Evolutionary conservation across 441 rosid species (phyloP).

Genomic region (Erysimum pusillum): DNA sequence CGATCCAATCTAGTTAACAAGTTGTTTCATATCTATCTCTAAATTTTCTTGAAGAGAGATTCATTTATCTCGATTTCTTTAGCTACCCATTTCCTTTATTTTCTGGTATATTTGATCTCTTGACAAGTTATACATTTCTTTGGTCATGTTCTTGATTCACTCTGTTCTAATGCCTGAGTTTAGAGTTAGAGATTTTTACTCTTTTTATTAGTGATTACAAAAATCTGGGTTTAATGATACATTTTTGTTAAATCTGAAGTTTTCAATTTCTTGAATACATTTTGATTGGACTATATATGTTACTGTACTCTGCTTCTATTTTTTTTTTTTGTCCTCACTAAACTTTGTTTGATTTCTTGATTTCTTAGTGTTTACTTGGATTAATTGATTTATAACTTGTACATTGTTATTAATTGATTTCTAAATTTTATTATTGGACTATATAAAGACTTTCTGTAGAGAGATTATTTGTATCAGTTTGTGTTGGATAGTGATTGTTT

Average conservation of each 20-base stretch:
- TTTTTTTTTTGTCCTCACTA: not conserved
- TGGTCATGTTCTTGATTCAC: conserved; percentile 12
- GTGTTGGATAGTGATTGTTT: not conserved
- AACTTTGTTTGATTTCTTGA: conserved; percentile 31
- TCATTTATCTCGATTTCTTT: conserved; percentile 30
- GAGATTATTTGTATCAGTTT: conserved; percentile 13
- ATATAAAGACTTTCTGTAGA: too few species aligned
- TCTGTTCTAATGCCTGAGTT: not conserved
- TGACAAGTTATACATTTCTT: conserved; percentile 3
- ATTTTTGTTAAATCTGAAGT: conserved; percentile 17
- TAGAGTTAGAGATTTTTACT: not conserved
- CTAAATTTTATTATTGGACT: conserved; percentile 1
- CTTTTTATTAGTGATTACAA: not conserved
- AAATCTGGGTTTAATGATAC: not conserved
- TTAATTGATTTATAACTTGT: not conserved
- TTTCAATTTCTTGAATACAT: not conserved
- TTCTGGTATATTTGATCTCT: conserved; percentile 36
- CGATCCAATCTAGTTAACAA: conserved; percentile 44
- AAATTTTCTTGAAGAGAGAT: conserved; percentile 19
- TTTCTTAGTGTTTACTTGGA: conserved; percentile 21
- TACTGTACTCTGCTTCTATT: conserved; percentile 2
- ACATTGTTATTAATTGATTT: not conserved
- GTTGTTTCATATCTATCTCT: conserved; percentile 11
- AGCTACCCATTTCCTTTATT: conserved; percentile 50
- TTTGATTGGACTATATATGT: not conserved